Conservation (phyloP, 129 eudicot genomes). For the Flaveria linearis region DNA sequence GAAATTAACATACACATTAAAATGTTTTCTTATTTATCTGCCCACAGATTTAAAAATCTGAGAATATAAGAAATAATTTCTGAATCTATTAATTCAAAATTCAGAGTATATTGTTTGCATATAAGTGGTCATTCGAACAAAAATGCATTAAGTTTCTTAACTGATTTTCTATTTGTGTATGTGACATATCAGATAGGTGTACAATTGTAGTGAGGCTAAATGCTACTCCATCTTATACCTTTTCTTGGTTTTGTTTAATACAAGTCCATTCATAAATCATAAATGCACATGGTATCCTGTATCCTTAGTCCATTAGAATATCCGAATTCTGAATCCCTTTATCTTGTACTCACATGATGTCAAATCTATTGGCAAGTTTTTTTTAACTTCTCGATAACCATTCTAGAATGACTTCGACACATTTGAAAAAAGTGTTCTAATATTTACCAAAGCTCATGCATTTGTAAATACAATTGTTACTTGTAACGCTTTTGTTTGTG, state of each 20-base stretch:
- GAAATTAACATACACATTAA: neutral
- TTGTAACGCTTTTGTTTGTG: neutral
- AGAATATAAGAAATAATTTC: neutral
- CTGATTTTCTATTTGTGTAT: neutral
- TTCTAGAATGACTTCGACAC: neutral
- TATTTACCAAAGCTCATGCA: neutral
- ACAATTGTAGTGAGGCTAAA: neutral
- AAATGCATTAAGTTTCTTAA: neutral
- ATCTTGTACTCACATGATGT: neutral
- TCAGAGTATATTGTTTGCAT: neutral
- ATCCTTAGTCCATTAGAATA: neutral
- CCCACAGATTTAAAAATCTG: neutral
- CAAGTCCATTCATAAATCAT: neutral
- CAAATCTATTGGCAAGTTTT: neutral
- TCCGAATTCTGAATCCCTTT: neutral
- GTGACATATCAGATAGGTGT: neutral
- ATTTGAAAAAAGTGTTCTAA: neutral
- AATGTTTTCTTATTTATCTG: neutral
- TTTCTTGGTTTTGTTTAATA: neutral
- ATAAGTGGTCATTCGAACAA: neutral
- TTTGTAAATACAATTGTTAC: neutral
- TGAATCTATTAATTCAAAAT: neutral
- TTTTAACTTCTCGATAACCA: neutral
- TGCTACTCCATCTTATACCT: neutral
- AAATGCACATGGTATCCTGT: neutral